These are phyloP conservation scores for Trypanosoma congolense DNA, from an alignment of 208 protist genomes.

Conservation along the genomic window DNA sequence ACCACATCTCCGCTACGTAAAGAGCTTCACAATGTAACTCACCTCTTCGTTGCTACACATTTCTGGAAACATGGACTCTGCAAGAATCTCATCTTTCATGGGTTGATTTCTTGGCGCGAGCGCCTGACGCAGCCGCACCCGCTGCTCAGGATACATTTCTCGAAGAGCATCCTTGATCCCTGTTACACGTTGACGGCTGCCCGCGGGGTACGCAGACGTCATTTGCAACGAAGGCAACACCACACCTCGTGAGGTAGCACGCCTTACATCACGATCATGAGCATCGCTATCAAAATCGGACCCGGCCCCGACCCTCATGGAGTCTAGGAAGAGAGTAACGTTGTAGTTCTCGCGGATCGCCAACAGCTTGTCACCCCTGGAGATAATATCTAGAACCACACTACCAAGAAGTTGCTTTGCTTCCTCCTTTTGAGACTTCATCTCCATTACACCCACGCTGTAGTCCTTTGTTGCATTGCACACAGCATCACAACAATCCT, in stretches of 20 bases:
- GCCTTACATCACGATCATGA: not conserved
- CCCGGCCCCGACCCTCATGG: not conserved
- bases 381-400: conserved; percentile 20
- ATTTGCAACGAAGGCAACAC: conserved; percentile 25
- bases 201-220: conserved; percentile 11
- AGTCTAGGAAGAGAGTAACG: conserved; percentile 9
- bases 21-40: too few relatives aligned
- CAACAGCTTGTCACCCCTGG: conserved; percentile 11
- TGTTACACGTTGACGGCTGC: conserved; percentile 25
- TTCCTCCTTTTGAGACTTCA: not conserved
- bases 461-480: not conserved
- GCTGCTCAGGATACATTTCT: conserved; percentile 19
- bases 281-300: not conserved
- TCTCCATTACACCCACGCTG: not conserved
- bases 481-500: not conserved
- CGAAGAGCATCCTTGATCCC: conserved; percentile 21
- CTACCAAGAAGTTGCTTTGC: conserved; percentile 15
- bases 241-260: conserved; percentile 15
- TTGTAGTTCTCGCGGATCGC: conserved; percentile 19
- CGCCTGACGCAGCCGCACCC: conserved; percentile 5
- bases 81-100: conserved; percentile 3
- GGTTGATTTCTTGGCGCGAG: not conserved
- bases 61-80: not conserved
- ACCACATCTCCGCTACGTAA: too few relatives aligned
- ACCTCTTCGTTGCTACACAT: too few relatives aligned